Evolutionary conservation across 1,139 yeast genomes (phyloP).

Genomic region (Geotrichum phurueaensis): DNA sequence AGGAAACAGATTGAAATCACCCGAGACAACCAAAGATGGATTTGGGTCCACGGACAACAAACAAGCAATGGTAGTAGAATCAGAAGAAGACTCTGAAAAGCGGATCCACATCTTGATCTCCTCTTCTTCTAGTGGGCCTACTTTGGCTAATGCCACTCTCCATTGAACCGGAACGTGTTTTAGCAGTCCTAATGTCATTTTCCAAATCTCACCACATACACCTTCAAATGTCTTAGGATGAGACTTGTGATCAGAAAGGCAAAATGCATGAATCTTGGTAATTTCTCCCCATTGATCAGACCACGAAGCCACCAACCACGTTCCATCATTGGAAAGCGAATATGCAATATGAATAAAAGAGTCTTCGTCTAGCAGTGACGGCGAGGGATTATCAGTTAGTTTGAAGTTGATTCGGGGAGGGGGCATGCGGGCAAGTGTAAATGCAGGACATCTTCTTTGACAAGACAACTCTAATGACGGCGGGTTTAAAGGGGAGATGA

Average conservation of each 20-base stretch:
- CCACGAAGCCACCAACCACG: conserved; percentile 88
- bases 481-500: conserved; percentile 1
- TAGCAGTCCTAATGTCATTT: conserved; percentile 41
- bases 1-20: conserved; percentile 28
- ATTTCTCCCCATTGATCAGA: conserved; percentile 73
- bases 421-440: conserved; percentile 34
- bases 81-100: conserved; percentile 22
- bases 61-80: conserved; percentile 56
- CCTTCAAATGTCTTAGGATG: conserved; percentile 41
- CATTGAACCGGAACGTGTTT: conserved; percentile 29
- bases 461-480: neutral
- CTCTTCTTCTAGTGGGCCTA: conserved; percentile 34
- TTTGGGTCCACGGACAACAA: conserved; percentile 66
- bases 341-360: conserved; percentile 79
- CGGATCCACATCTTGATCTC: conserved; percentile 34
- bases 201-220: conserved; percentile 56
- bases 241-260: conserved; percentile 28
- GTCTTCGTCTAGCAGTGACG: conserved; percentile 52
- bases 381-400: conserved; percentile 39
- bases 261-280: conserved; percentile 53
- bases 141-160: conserved; percentile 35
- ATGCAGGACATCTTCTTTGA: conserved; percentile 30
- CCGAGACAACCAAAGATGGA: conserved; percentile 50
- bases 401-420: conserved; percentile 47
- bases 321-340: conserved; percentile 70